Percentiles rank a stretch among this genome's conserved stretches.
Evolutionary conservation across 2,329 filamentous ascomycete species (phyloP).

Genomic region (Allantophomopsis cytisporea): DNA sequence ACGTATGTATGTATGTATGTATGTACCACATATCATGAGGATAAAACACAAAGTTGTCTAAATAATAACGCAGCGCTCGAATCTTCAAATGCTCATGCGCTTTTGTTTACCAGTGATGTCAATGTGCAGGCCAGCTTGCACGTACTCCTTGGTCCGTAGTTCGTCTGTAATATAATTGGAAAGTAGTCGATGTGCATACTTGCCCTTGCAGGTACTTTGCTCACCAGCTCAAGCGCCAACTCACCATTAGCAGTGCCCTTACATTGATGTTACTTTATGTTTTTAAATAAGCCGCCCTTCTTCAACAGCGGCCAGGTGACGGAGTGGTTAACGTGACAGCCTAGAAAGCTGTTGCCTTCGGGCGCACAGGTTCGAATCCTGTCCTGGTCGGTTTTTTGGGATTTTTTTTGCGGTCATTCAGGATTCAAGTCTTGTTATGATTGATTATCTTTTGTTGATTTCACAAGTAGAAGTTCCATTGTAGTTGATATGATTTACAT

Average conservation of each 20-base stretch:
- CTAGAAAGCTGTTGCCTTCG: conserved; percentile 2
- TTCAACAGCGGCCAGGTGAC: conserved; percentile 1
- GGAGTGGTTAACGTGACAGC: conserved; percentile 1
- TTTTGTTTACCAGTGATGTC: background rate
- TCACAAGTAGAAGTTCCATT: too few species aligned
- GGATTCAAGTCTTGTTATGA: background rate
- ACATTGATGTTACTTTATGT: too few species aligned
- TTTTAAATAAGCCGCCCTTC: background rate
- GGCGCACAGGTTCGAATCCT: conserved; percentile 2
- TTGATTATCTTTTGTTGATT: too few species aligned
- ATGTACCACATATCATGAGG: too few species aligned
- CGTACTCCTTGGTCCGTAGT: background rate
- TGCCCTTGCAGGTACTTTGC: background rate
- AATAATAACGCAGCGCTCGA: too few species aligned
- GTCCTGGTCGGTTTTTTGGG: background rate
- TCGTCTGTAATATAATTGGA: background rate
- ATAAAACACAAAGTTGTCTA: too few species aligned
- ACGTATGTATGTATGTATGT: too few species aligned
- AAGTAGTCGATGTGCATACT: background rate
- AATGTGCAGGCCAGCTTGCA: background rate
- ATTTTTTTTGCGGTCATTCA: background rate
- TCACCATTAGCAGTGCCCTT: too few species aligned
- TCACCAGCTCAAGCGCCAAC: too few species aligned
- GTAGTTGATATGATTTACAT: too few species aligned
- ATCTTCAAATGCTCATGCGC: too few species aligned